These are phyloP conservation scores for Trypanosomatidae sp. DNA, from an alignment of 208 protist genomes.

Conservation along the genomic window DNA sequence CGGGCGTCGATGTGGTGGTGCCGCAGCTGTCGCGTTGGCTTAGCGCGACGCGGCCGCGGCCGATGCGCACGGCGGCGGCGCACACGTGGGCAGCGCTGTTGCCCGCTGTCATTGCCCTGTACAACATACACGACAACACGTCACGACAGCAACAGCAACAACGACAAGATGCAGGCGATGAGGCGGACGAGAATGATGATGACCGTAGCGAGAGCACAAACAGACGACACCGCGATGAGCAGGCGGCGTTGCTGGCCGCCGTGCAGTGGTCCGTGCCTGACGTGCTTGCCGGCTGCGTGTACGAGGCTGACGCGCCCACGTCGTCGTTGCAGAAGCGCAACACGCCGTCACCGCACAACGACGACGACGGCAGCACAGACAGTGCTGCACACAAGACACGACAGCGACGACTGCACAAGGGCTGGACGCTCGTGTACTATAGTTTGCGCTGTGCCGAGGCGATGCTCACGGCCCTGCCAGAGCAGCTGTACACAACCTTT, in stretches of 20 bases:
- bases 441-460: slow-evolving; percentile 60
- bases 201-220: background rate
- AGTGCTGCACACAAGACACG: too few relatives aligned
- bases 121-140: slow-evolving; percentile 7
- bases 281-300: slow-evolving; percentile 43
- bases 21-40: slow-evolving; percentile 59
- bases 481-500: slow-evolving; percentile 27
- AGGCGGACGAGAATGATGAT: slow-evolving; percentile 4
- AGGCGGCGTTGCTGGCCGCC: slow-evolving; percentile 32
- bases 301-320: too few relatives aligned
- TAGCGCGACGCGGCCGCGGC: slow-evolving; percentile 15
- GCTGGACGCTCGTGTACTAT: slow-evolving; percentile 75
- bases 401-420: background rate
- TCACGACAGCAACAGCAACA: background rate
- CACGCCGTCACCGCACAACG: too few relatives aligned
- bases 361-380: too few relatives aligned
- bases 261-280: slow-evolving; percentile 46
- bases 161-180: slow-evolving; percentile 1
- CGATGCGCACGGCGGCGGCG: slow-evolving; percentile 39
- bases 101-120: slow-evolving; percentile 15
- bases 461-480: slow-evolving; percentile 25
- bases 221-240: slow-evolving; percentile 1
- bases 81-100: slow-evolving; percentile 66
- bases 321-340: too few relatives aligned
- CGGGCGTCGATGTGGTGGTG: slow-evolving; percentile 61